Percentiles rank a stretch among this genome's conserved stretches.
Conservation (phyloP, 805 yeast species). For the Schwanniomyces sp. region DNA sequence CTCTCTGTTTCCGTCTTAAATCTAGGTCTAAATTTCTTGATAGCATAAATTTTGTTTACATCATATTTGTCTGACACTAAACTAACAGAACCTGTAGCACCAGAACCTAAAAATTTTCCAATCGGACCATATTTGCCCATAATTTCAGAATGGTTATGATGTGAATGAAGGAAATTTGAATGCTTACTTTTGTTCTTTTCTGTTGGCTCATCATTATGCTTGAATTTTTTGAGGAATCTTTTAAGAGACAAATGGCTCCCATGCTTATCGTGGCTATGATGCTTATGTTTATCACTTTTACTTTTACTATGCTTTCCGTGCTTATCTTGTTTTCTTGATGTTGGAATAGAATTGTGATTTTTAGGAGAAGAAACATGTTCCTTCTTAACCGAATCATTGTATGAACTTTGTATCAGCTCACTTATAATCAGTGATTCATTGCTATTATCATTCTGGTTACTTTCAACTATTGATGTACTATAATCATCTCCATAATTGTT, state of each 20-base stretch:
- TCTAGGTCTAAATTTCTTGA: conserved; percentile 78
- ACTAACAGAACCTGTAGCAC: conserved; percentile 94
- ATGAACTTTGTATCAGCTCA: background rate
- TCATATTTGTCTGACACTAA: conserved; percentile 64
- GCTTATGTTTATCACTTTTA: background rate
- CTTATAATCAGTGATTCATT: background rate
- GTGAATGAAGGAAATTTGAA: conserved; percentile 8
- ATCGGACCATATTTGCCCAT: conserved; percentile 63
- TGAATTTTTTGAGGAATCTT: conserved; percentile 53
- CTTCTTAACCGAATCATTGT: background rate
- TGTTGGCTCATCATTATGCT: conserved; percentile 11
- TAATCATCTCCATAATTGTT: background rate
- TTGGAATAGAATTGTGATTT: background rate
- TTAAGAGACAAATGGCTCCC: conserved; percentile 36
- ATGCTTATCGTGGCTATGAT: conserved; percentile 5
- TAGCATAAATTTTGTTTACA: conserved; percentile 62
- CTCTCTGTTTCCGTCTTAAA: conserved; percentile 58
- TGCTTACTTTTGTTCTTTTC: conserved; percentile 2
- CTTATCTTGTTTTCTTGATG: background rate
- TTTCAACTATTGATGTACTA: background rate
- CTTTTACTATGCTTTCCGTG: conserved; percentile 6
- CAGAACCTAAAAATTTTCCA: conserved; percentile 80
- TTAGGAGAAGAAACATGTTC: background rate
- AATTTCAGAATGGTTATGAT: conserved; percentile 21
- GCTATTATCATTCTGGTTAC: too few relatives aligned